Conservation (phyloP, 176 grass and related monocot species). For the Miscanthus lutarioriparius region DNA sequence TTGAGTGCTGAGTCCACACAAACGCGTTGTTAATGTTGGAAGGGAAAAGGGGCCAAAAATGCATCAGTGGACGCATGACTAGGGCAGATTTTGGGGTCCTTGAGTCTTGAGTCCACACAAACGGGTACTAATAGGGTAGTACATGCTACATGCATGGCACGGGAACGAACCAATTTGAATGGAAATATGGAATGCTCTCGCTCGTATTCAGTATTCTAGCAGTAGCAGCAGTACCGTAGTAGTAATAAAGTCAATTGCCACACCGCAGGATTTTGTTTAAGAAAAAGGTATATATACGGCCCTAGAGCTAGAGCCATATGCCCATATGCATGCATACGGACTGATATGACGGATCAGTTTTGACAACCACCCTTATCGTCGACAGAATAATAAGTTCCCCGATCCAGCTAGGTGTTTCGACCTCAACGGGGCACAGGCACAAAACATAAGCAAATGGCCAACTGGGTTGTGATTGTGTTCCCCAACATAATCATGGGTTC, state of each 20-base stretch:
- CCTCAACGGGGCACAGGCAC: not conserved
- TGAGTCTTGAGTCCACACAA: not conserved
- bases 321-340: not conserved
- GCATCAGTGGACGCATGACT: not conserved
- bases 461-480: not conserved
- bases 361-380: not conserved
- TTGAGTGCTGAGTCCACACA: too few relatives aligned
- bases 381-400: not conserved
- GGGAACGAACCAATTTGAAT: too few relatives aligned
- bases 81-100: not conserved
- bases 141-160: not conserved
- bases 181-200: too few relatives aligned
- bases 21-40: not conserved
- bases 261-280: not conserved
- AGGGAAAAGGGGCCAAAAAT: not conserved
- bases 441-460: not conserved
- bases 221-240: too few relatives aligned
- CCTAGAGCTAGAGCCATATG: not conserved
- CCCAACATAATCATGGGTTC: conserved; percentile 1
- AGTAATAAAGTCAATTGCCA: not conserved
- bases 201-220: too few relatives aligned
- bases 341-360: not conserved
- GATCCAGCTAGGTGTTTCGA: not conserved
- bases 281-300: not conserved
- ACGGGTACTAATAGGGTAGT: not conserved